phyloP scores from a whole-genome alignment of 2,329 filamentous ascomycete species.

The Fusarium beomiforme region DNA sequence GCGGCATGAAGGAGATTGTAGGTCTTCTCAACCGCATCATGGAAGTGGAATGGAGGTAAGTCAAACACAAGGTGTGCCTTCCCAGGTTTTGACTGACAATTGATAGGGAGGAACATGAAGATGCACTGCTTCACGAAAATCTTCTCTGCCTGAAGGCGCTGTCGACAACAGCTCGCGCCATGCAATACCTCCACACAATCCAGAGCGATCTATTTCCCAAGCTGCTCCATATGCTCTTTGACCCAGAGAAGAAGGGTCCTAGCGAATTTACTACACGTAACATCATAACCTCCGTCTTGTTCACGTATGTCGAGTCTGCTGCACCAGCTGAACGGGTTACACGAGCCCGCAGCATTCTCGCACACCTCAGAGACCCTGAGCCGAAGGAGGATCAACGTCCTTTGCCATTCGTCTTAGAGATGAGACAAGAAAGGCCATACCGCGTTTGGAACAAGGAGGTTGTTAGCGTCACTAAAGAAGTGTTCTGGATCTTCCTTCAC shows the following conservation, averaged over 20 bases:
- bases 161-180: constrained; percentile 87
- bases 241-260: constrained; percentile 97
- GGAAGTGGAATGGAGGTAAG: constrained; percentile 93
- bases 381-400: constrained; percentile 80
- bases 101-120: constrained; percentile 90
- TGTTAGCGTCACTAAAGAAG: constrained; percentile 92
- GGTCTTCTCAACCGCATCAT: constrained; percentile 89
- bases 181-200: constrained; percentile 83
- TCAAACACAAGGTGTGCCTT: constrained; percentile 12
- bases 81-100: constrained; percentile 9
- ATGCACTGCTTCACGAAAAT: constrained; percentile 89
- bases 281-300: constrained; percentile 88
- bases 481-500: constrained; percentile 99
- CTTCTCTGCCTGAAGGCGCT: constrained; percentile 93
- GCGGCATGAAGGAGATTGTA: constrained; percentile 93
- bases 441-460: constrained; percentile 95
- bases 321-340: constrained; percentile 68
- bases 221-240: constrained; percentile 88
- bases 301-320: constrained; percentile 84
- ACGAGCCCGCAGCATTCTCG: constrained; percentile 78
- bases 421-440: constrained; percentile 88
- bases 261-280: constrained; percentile 95
- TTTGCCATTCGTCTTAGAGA: constrained; percentile 87
- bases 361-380: constrained; percentile 82
- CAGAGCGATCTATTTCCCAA: constrained; percentile 86